Evolutionary conservation across 192 early-diverging fungal species (phyloP).

Genomic region (Coemansia sp.): DNA sequence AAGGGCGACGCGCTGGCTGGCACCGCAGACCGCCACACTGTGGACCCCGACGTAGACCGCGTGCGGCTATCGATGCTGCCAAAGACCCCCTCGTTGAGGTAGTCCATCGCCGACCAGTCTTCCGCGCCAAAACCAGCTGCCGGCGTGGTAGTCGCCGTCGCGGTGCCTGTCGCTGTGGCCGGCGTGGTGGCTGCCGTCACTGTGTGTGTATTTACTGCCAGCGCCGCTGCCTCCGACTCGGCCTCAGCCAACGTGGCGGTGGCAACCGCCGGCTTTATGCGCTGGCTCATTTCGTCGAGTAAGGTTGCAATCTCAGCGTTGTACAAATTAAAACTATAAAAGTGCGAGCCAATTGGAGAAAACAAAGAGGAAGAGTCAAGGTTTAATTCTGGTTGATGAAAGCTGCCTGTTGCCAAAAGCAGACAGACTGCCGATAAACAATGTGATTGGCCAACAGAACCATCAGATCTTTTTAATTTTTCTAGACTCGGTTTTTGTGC

Average conservation of each 20-base stretch:
- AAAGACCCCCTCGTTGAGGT: constrained; percentile 39
- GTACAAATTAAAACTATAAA: too few relatives aligned
- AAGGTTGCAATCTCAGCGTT: too few relatives aligned
- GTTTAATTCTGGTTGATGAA: too few relatives aligned
- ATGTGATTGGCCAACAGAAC: too few relatives aligned
- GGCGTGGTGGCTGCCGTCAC: neutral
- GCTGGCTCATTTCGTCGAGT: constrained; percentile 21
- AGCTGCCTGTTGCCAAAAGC: too few relatives aligned
- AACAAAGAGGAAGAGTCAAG: too few relatives aligned
- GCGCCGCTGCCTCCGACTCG: constrained; percentile 11
- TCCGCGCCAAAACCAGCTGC: constrained; percentile 16
- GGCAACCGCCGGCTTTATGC: constrained; percentile 1
- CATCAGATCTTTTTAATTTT: too few relatives aligned
- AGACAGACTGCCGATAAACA: too few relatives aligned
- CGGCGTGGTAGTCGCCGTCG: constrained; percentile 7
- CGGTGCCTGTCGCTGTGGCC: constrained; percentile 1
- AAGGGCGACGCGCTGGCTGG: neutral
- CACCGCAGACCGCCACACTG: constrained; percentile 17
- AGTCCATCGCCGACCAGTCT: constrained; percentile 23
- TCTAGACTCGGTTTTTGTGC: too few relatives aligned
- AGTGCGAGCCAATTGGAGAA: too few relatives aligned
- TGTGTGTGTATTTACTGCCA: neutral
- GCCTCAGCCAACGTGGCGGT: constrained; percentile 3
- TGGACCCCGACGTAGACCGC: constrained; percentile 43
- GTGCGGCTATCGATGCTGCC: constrained; percentile 43